phyloP scores from a whole-genome alignment of 1,284 basidiomycete species.

The Ganoderma boninense region DNA sequence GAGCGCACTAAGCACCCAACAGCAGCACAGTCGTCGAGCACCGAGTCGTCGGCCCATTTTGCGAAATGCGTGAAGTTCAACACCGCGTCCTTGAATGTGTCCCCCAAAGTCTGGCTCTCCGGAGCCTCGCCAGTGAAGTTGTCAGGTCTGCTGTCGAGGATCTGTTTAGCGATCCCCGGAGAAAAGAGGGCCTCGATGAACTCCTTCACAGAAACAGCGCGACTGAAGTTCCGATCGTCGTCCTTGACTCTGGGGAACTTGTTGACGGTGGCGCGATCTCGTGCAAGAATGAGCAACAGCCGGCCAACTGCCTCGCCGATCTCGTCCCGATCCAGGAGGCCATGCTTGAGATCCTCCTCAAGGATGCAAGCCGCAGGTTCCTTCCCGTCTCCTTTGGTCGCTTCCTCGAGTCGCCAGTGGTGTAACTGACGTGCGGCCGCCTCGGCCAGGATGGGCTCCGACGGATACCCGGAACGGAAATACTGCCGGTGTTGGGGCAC shows the following conservation, averaged over 20 bases:
- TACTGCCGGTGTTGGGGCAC: neutral
- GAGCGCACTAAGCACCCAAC: neutral
- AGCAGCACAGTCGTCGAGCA: too few species aligned
- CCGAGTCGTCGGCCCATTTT: neutral
- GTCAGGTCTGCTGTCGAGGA: neutral
- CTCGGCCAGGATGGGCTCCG: neutral
- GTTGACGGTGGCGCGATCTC: neutral
- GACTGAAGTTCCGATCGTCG: neutral
- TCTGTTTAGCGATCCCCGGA: neutral
- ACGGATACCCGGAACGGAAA: neutral
- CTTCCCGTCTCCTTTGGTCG: neutral
- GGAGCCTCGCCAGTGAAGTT: neutral
- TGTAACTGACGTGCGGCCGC: neutral
- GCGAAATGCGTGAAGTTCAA: neutral
- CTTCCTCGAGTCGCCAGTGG: neutral
- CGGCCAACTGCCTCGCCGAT: neutral
- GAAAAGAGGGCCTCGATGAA: neutral
- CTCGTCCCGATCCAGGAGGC: neutral
- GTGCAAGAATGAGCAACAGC: neutral
- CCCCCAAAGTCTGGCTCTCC: neutral
- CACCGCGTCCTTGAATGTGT: neutral
- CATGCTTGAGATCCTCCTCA: neutral
- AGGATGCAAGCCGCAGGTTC: neutral
- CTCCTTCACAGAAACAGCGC: neutral
- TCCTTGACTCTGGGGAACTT: neutral